Evolutionary conservation across 2,329 filamentous ascomycete genomes (phyloP).

Genomic region (Colletotrichum sp.): DNA sequence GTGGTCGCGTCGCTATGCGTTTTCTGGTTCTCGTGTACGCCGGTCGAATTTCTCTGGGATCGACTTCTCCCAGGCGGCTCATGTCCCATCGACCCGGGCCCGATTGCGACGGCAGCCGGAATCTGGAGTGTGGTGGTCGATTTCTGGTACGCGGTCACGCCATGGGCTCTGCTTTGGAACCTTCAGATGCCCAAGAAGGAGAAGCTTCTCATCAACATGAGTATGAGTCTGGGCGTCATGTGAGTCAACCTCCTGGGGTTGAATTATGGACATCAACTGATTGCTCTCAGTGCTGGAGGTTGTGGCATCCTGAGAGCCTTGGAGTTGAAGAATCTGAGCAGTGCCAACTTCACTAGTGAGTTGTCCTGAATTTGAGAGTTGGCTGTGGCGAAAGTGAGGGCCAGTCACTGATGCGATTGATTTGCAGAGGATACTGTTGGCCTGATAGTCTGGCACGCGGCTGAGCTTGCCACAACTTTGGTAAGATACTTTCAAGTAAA

Average conservation of each 20-base stretch:
- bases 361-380: fast-evolving
- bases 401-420: not conserved
- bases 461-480: conserved; percentile 42
- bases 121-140: conserved; percentile 33
- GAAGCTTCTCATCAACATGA: conserved; percentile 45
- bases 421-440: conserved; percentile 36
- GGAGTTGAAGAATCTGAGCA: conserved; percentile 32
- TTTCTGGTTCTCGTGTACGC: conserved; percentile 19
- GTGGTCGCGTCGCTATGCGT: conserved; percentile 1
- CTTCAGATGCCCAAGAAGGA: conserved; percentile 49
- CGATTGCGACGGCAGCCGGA: conserved; percentile 14
- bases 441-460: conserved; percentile 41
- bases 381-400: not conserved
- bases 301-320: conserved; percentile 32
- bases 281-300: conserved; percentile 25
- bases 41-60: conserved; percentile 14
- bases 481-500: not conserved
- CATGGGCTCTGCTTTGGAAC: conserved; percentile 49
- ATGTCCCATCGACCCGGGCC: conserved; percentile 11
- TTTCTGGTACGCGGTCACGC: conserved; percentile 44
- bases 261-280: not conserved
- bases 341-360: conserved; percentile 24
- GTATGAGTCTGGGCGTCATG: conserved; percentile 48
- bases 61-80: not conserved
- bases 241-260: not conserved